Evolutionary conservation across 2,329 filamentous ascomycete species (phyloP), one percentile per base, ranked within the genome.

Genomic region (Ciborinia camelliae): DNA sequence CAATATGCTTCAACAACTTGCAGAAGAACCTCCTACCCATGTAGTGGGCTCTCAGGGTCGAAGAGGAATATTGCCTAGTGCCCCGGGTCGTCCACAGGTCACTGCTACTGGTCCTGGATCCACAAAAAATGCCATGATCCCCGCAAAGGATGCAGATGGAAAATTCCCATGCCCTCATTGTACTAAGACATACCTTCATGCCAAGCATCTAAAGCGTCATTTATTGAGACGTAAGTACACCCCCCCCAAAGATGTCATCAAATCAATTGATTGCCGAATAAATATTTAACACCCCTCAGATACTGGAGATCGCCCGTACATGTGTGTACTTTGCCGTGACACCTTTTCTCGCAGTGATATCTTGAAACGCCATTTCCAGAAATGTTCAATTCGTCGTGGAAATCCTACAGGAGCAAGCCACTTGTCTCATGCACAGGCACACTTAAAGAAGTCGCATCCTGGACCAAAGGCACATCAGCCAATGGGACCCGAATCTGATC

Each of bases 111-210:
- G 91, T 51, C 87, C 86, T 69, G 84, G 85, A 51, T 81, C 85
- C 37, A 83, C 85, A 12, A 96, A 97, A 83, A 91, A 84, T 73
- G 89, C 90, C 67, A 86, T 91, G 68, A 95, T 96, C 68, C 92
- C 93, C 20, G 90, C 91, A 72, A 97, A 98, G 81, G 94, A 98
- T 77, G 92, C 92, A 10, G 94, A 98, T 76, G 95, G 95, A 75
- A 98, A 98, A 81, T 99, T 96, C 76, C 94, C 95, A 66, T 99
- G 95, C 80, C 92, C 92, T 73, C 93, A 98, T 78, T 99, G 95
- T 81, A 97, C 92, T 73, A 98, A 98, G 83, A 97, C 93, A 8
- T 99, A 99, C 76, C 83, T 98, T 65, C 95, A 98, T 77, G 90
- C 94, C 54, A 98, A 99, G 83, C 95, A 98, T 79, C 79, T 98